Evolutionary conservation across 176 grass and related monocot species (phyloP), one percentile per base, ranked within the genome.

Genomic region (maize (Zea mays)): DNA sequence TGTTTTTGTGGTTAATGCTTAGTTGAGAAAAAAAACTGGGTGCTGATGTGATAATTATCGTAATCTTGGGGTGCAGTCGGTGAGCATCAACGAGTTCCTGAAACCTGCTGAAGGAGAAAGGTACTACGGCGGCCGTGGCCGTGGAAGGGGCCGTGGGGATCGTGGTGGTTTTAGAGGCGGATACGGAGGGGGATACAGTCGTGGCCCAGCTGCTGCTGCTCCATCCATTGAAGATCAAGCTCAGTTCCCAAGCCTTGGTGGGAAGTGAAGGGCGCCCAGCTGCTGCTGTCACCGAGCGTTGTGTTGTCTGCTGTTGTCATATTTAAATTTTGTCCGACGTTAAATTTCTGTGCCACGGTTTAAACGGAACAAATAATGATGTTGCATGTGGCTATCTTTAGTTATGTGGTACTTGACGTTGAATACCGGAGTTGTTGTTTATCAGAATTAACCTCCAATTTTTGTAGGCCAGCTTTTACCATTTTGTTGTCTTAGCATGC

Each of bases 41-140:
- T 57, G 41, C 37, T 81, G 33, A 82, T 80, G 2, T 59, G 36
- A 42, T 73, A 33, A 74, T 43, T 61, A 37, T 16, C 64, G 19
- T 74, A 42, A 35, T 76, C 0, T 64, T 14, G 51, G 34, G 52
- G 42, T 74, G 13, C 71, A 97, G 94, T 85, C 84, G 0, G 6
- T 97, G 72, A 97, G 84, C 82, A 93, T 93, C 73, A 97, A 89
- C 1, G 94, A 97, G 76, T 97, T 97, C 60, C 75, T 97, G 58
- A 97, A 97, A 81, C 91, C 88, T 16, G 82, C 84, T 21, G 88
- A 97, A 81, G 91, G 94, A 37, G 89, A 91, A 62, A 79, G 84
- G 16, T 81, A 75, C 78, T 87, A 89, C 49, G 87, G 76, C 2
- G 86, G 94, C 3, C 90, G 91, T 58, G 94, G 91, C 0, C 91